Evolutionary conservation across 2,329 filamentous ascomycete genomes (phyloP).

Genomic region (Monosporascus sp.): DNA sequence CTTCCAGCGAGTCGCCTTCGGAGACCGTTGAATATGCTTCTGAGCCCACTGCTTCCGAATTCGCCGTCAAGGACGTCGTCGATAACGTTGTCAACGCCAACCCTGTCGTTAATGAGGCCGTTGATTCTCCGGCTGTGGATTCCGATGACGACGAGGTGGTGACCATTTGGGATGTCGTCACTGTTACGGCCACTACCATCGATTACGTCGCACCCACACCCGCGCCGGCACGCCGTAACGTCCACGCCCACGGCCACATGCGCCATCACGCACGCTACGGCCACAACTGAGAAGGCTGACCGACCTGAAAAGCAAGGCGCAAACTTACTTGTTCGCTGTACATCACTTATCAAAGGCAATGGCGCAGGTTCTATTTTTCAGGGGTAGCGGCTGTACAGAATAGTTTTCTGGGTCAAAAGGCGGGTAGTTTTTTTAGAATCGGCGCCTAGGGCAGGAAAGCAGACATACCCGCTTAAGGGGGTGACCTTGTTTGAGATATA

Average conservation of each 20-base stretch:
- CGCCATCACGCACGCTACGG: conserved; percentile 15
- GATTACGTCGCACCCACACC: conserved; percentile 14
- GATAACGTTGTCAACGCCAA: conserved; percentile 10
- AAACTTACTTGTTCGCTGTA: neutral
- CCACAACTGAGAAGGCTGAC: conserved; percentile 1
- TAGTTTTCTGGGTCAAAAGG: neutral
- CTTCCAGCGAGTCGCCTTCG: neutral
- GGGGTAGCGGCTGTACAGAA: too few species aligned
- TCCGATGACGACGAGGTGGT: conserved; percentile 22
- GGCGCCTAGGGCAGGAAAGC: too few species aligned
- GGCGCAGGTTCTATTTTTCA: neutral
- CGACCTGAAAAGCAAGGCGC: conserved; percentile 9
- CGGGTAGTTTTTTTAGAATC: neutral
- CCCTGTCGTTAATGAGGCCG: conserved; percentile 5
- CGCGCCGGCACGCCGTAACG: conserved; percentile 12
- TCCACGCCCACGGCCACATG: conserved; percentile 17
- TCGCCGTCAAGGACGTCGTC: conserved; percentile 31
- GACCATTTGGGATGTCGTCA: conserved; percentile 43
- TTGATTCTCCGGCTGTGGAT: conserved; percentile 12
- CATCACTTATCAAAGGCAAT: neutral
- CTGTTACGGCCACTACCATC: conserved; percentile 33
- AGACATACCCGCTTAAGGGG: too few species aligned
- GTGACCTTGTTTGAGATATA: too few species aligned
- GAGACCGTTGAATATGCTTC: conserved; percentile 6
- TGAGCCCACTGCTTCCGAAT: conserved; percentile 18